Evolutionary conservation across 2,329 filamentous ascomycete species (phyloP).

Genomic region (Colletotrichum sp.): DNA sequence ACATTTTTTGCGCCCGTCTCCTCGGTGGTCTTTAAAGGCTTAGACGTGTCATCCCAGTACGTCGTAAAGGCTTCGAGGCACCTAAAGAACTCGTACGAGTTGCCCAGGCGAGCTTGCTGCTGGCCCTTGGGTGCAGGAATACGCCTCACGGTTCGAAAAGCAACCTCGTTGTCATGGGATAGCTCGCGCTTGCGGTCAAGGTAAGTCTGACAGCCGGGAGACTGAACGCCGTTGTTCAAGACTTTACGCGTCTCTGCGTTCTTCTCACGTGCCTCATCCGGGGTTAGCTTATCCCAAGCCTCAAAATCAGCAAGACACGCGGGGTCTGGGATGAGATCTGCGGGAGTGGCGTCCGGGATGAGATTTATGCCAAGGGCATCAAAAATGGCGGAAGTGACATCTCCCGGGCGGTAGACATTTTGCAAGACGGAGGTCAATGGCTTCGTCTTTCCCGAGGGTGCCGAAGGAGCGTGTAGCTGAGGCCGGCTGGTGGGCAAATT

Average conservation of each 20-base stretch:
- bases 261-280: constrained; percentile 53
- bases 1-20: constrained; percentile 3
- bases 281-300: constrained; percentile 53
- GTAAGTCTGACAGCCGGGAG: constrained; percentile 63
- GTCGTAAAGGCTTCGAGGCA: constrained; percentile 63
- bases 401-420: constrained; percentile 56
- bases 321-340: constrained; percentile 59
- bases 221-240: constrained; percentile 57
- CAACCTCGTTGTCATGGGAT: constrained; percentile 58
- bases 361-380: constrained; percentile 63
- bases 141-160: constrained; percentile 66
- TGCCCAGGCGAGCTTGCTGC: constrained; percentile 60
- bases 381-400: constrained; percentile 55
- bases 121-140: constrained; percentile 60
- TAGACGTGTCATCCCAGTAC: constrained; percentile 68
- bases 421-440: constrained; percentile 58
- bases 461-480: constrained; percentile 19
- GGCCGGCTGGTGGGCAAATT: constrained; percentile 51
- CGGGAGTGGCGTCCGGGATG: constrained; percentile 50
- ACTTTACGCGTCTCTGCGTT: constrained; percentile 53
- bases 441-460: constrained; percentile 26
- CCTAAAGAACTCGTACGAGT: constrained; percentile 70
- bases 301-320: constrained; percentile 58
- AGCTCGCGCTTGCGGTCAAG: constrained; percentile 64
- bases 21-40: constrained; percentile 21